Evolutionary conservation across 2,329 filamentous ascomycete species (phyloP).

Genomic region (Alternaria ethzedia): DNA sequence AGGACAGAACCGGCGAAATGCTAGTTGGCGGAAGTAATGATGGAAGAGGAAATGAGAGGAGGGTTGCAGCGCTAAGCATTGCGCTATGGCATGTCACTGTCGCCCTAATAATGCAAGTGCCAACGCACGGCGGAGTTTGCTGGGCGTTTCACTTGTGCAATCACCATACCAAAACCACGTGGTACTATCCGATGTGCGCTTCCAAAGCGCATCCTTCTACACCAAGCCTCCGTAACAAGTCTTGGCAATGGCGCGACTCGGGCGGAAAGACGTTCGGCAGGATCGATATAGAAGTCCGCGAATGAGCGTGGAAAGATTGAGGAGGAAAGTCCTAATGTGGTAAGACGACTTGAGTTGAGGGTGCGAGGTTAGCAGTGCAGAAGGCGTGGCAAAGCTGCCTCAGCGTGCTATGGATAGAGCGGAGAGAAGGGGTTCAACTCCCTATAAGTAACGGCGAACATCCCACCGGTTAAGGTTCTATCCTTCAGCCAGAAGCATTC

Average conservation of each 20-base stretch:
- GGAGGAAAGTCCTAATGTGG: neutral
- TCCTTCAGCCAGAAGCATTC: conserved; percentile 10
- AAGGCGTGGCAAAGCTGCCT: conserved; percentile 1
- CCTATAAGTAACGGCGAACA: conserved; percentile 8
- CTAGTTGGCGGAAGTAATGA: conserved; percentile 16
- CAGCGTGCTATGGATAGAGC: neutral
- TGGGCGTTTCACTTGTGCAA: conserved; percentile 20
- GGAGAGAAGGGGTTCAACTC: neutral
- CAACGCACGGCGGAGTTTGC: conserved; percentile 8
- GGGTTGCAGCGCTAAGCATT: conserved; percentile 18
- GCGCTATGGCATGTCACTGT: conserved; percentile 4
- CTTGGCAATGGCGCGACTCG: conserved; percentile 8
- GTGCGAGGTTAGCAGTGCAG: conserved; percentile 2
- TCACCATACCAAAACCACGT: neutral
- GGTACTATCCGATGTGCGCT: neutral
- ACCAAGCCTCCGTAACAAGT: conserved; percentile 3
- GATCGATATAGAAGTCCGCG: conserved; percentile 18
- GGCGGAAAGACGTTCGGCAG: conserved; percentile 16
- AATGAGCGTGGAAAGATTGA: conserved; percentile 13
- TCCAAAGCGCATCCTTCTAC: neutral
- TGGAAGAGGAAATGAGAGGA: conserved; percentile 6
- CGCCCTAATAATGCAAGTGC: conserved; percentile 3
- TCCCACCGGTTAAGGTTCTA: neutral
- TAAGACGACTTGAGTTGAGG: conserved; percentile 6
- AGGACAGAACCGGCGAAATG: conserved; percentile 10